Percentiles rank a stretch among this genome's conserved stretches.
These are phyloP conservation scores for Botrytis porri DNA, from an alignment of 2,329 filamentous ascomycete genomes.

Conservation along the genomic window DNA sequence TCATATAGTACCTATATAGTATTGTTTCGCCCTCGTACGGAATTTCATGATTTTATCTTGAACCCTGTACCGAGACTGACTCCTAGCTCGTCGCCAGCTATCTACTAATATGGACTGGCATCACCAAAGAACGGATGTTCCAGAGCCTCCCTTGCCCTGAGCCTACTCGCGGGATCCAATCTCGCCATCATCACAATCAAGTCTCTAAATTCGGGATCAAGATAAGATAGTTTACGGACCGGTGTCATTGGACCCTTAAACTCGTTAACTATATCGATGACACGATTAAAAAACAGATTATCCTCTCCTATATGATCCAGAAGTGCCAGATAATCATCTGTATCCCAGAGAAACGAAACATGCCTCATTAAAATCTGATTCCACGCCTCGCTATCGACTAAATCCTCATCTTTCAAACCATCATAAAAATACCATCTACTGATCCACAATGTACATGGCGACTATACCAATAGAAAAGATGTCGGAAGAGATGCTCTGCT, in stretches of 20 bases:
- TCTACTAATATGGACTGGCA: accelerated
- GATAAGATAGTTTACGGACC: not conserved
- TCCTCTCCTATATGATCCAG: constrained; percentile 43
- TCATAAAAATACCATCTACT: constrained; percentile 43
- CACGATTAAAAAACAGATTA: constrained; percentile 42
- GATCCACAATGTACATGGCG: constrained; percentile 46
- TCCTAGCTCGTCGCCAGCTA: not conserved
- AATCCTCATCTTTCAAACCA: constrained; percentile 17
- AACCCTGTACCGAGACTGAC: accelerated
- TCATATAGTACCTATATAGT: not conserved
- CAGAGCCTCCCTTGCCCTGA: not conserved
- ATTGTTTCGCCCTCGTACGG: no score
- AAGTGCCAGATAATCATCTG: constrained; percentile 42
- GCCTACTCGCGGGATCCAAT: not conserved
- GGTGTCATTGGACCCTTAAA: not conserved
- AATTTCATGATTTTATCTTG: not conserved
- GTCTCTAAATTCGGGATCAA: not conserved
- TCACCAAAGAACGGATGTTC: not conserved
- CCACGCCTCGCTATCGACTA: constrained; percentile 33
- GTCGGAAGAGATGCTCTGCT: constrained; percentile 42
- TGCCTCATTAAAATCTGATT: constrained; percentile 44
- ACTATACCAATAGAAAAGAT: constrained; percentile 47
- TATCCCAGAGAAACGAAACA: constrained; percentile 48
- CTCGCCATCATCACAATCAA: not conserved
- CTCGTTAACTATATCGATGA: constrained; percentile 31